Evolutionary conservation across 2,329 filamentous ascomycete genomes (phyloP).

Genomic region (Hypoxylon sp.): DNA sequence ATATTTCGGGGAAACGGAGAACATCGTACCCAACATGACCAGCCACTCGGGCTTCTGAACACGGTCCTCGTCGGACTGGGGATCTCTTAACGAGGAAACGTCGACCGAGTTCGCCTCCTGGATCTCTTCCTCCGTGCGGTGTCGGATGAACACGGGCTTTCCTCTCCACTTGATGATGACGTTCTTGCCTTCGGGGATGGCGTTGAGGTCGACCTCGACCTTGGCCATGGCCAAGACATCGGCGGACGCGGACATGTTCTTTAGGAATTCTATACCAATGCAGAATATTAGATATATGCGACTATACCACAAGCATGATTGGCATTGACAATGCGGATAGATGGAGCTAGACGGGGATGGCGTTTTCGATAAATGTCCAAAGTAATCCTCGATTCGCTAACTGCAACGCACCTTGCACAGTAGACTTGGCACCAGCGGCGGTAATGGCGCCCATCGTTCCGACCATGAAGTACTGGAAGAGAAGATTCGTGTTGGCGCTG

Average conservation of each 20-base stretch:
- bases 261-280: constrained; percentile 85
- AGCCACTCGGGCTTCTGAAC: constrained; percentile 99
- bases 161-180: constrained; percentile 99
- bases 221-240: constrained; percentile 99
- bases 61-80: constrained; percentile 90
- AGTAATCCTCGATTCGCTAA: constrained; percentile 3
- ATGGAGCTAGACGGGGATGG: background rate
- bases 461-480: constrained; percentile 99
- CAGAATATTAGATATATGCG: constrained; percentile 44
- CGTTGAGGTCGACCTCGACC: constrained; percentile 93
- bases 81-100: constrained; percentile 87
- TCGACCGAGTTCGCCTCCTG: constrained; percentile 92
- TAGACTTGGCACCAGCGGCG: constrained; percentile 96
- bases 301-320: background rate
- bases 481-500: constrained; percentile 80
- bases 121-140: constrained; percentile 95
- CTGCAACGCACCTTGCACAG: constrained; percentile 87
- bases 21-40: constrained; percentile 88
- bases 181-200: constrained; percentile 99
- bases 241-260: constrained; percentile 99
- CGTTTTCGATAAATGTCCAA: background rate
- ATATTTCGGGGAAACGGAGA: constrained; percentile 14
- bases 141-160: constrained; percentile 99
- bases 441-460: constrained; percentile 93
- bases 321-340: background rate